A percentile compares a stretch with the other conserved stretches of the same genome.
Evolutionary conservation across 2,329 filamentous ascomycete species (phyloP).

Genomic region (Thielaviopsis populi): DNA sequence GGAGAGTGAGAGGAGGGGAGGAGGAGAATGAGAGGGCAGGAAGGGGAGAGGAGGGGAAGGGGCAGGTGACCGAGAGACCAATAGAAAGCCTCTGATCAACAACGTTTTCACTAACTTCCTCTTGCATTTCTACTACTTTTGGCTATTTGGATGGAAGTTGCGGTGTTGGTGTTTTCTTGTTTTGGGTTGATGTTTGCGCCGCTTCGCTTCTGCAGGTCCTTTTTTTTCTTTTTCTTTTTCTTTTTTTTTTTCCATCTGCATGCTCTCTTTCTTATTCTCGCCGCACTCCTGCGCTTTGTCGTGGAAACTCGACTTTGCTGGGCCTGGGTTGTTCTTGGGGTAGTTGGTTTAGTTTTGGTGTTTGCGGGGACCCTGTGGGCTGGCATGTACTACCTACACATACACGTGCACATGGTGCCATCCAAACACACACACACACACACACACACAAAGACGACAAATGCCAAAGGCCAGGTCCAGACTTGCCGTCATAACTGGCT

Average conservation of each 20-base stretch:
- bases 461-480: not conserved
- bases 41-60: not conserved
- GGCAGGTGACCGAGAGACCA: not conserved
- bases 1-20: not conserved
- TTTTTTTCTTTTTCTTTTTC: not conserved
- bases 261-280: not conserved
- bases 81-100: not conserved
- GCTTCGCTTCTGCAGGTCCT: conserved; percentile 4
- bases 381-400: not conserved
- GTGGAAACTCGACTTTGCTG: not conserved
- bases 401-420: not conserved
- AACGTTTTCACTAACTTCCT: not conserved
- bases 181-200: not conserved
- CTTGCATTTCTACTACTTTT: not conserved
- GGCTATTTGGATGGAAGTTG: not conserved
- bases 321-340: not conserved
- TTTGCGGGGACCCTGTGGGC: not conserved
- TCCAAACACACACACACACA: not conserved
- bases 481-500: not conserved
- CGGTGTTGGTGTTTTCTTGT: not conserved
- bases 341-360: not conserved
- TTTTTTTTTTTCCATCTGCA: not conserved
- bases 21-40: not conserved
- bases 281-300: not conserved
- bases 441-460: not conserved